Evolutionary conservation across 2,329 filamentous ascomycete genomes (phyloP), one percentile per base, ranked within the genome.

Genomic region (Uncinocarpus reesii): DNA sequence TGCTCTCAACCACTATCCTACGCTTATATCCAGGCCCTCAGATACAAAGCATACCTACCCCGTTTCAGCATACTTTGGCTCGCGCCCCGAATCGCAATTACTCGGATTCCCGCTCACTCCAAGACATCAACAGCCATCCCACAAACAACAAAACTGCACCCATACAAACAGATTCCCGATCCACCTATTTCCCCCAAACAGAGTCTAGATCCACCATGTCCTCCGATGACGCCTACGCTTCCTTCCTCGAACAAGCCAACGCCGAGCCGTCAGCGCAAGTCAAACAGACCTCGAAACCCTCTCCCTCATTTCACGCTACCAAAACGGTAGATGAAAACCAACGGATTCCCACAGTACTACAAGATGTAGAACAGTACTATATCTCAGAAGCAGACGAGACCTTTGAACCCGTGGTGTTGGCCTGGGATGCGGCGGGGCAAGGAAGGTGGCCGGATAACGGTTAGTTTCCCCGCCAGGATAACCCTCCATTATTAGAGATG

Each of bases 161-260:
- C 20, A 7, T 18, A 37, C 48, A 47, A 20, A 2, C 36, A 40
- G 15, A 16, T 18, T 18, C 4, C 32, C 36, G 23, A 42, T 11
- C 38, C 24, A 13, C 16, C n/a, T 26, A 16, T 24, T n/a, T 54
- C 24, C 21, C 21, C 31, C 18, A 42, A 38, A 7, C 34, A 23
- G 6, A 15, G 13, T n/a, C 11, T 7, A 20, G 16, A 26, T 15
- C 32, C 7, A 52, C 34, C 13, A 72, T 72, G 69, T 62, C 69
- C 15, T 82, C 80, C 47, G 87, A 95, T 73, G 80, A 84, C 52
- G 83, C 84, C 53, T 95, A 95, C 72, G 78, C 81, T 67, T 73
- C 83, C 51, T 95, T 95, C 63, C 74, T 95, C 49, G 77, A 92
- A 63, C 92, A 92, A 71, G 86, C 87, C 47, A 94, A 94, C 69